Evolutionary conservation across 2,329 filamentous ascomycete species (phyloP), one percentile per base, ranked within the genome.

Genomic region (Pyrenochaeta sp.): DNA sequence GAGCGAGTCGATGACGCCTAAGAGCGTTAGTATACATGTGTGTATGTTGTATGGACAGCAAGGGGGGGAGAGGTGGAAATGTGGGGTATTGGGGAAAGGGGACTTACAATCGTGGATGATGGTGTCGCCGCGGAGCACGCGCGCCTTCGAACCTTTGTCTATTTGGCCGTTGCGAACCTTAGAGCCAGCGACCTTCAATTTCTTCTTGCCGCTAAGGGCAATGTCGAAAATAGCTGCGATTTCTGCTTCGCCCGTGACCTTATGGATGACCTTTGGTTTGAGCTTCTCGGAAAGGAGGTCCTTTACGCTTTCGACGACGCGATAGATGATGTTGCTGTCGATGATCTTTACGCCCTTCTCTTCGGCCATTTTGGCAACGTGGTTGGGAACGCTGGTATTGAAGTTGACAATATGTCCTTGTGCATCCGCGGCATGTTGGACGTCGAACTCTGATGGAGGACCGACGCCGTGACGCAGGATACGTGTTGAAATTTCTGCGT

Each of bases 271-370:
- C 1, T 78, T 76, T 6, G 87, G 85, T 6, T 87, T 74, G 13
- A 99, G 77, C 49, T 86, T 79, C 51, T 86, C 84, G 35, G 85
- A 86, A 44, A 99, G 72, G 32, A 82, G 79, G 1, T 75, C 79
- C 67, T 82, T 86, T 36, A 90, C 83, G 39, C 89, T 86, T 65
- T 94, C 89, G 2, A 86, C 77, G 3, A 93, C 77, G 46, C 87
- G 83, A 70, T 95, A 94, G 68, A 95, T 95, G 68, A 95, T 85
- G 56, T 87, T 95, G 68, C 94, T 87, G 56, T 96, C 86, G 35
- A 97, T 74, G 38, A 99, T 88, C 45, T 77, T 78, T 41, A 99
- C 91, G 14, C 85, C 85, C 34, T 83, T 79, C 7, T 81, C 74
- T 48, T 88, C 84, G 2, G 94, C 93, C 55, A 87, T 74, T 9